Evolutionary conservation across 768 basidiomycete species (phyloP).

Genomic region (Pleurotus tuoliensis): DNA sequence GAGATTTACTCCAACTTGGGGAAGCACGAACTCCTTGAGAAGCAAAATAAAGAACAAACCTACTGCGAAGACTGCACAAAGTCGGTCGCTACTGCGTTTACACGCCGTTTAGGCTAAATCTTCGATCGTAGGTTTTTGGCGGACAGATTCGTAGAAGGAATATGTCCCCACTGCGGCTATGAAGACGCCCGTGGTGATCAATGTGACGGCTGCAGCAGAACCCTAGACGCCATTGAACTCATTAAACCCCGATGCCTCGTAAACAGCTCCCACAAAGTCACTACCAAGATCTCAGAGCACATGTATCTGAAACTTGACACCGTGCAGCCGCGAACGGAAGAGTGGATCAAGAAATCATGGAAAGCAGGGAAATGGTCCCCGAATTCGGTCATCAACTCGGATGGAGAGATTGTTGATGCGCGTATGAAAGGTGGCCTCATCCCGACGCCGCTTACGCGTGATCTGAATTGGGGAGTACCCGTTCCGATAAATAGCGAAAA

Average conservation of each 20-base stretch:
- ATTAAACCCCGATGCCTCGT: slow-evolving; percentile 93
- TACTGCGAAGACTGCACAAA: slow-evolving; percentile 92
- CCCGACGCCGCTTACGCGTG: slow-evolving; percentile 89
- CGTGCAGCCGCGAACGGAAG: slow-evolving; percentile 78
- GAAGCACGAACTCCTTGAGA: slow-evolving; percentile 71
- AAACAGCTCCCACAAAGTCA: slow-evolving; percentile 73
- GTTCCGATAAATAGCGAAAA: slow-evolving; percentile 79
- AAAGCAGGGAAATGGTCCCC: slow-evolving; percentile 87
- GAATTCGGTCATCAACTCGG: slow-evolving; percentile 85
- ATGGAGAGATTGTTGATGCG: slow-evolving; percentile 87
- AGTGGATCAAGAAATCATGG: slow-evolving; percentile 82
- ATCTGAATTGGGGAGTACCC: slow-evolving; percentile 94
- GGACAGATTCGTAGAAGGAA: slow-evolving; percentile 98
- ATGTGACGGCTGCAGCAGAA: slow-evolving; percentile 91
- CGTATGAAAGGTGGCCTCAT: slow-evolving; percentile 81
- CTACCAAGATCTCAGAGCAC: slow-evolving; percentile 76
- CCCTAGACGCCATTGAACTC: slow-evolving; percentile 90
- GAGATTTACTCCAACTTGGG: slow-evolving; percentile 84
- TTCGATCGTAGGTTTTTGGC: slow-evolving; percentile 71
- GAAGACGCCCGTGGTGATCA: slow-evolving; percentile 99
- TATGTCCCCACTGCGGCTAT: slow-evolving; percentile 88
- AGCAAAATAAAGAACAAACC: slow-evolving; percentile 87
- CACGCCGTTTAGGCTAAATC: not conserved
- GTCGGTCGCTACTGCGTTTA: slow-evolving; percentile 30
- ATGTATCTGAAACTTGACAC: slow-evolving; percentile 88